Conservation (phyloP, 2,329 filamentous ascomycete species). For the Samsoniella hepiali region DNA sequence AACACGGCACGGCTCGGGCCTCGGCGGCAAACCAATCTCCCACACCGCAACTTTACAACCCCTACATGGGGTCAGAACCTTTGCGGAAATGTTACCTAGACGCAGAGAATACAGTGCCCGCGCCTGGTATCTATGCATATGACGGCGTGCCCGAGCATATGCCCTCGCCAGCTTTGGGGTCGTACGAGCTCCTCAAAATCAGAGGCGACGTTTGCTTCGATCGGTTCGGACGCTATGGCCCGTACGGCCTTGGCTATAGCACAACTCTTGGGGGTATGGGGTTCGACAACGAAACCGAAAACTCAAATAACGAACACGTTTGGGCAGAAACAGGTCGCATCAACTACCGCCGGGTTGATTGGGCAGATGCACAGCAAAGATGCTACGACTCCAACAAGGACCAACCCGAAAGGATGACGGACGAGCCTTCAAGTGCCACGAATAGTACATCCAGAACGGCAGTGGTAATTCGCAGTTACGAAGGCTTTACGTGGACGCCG, state of each 20-base stretch:
- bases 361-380: slow-evolving; percentile 51
- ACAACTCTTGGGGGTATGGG: slow-evolving; percentile 67
- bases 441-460: slow-evolving; percentile 59
- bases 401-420: slow-evolving; percentile 48
- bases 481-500: slow-evolving; percentile 72
- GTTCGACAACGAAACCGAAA: slow-evolving; percentile 68
- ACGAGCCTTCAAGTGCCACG: slow-evolving; percentile 28
- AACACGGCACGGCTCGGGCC: neutral
- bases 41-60: slow-evolving; percentile 55
- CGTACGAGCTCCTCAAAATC: slow-evolving; percentile 69
- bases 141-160: slow-evolving; percentile 70
- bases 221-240: slow-evolving; percentile 76
- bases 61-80: slow-evolving; percentile 60
- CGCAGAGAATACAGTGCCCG: slow-evolving; percentile 51
- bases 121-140: slow-evolving; percentile 65
- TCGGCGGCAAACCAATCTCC: slow-evolving; percentile 31
- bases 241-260: slow-evolving; percentile 80
- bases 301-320: slow-evolving; percentile 59
- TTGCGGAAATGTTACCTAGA: slow-evolving; percentile 64
- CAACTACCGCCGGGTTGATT: slow-evolving; percentile 54
- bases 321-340: slow-evolving; percentile 55
- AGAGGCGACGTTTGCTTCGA: slow-evolving; percentile 82
- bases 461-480: slow-evolving; percentile 76
- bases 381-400: slow-evolving; percentile 59
- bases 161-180: slow-evolving; percentile 74